Evolutionary conservation across 2,329 filamentous ascomycete genomes (phyloP).

Genomic region (Diaporthe sp.): DNA sequence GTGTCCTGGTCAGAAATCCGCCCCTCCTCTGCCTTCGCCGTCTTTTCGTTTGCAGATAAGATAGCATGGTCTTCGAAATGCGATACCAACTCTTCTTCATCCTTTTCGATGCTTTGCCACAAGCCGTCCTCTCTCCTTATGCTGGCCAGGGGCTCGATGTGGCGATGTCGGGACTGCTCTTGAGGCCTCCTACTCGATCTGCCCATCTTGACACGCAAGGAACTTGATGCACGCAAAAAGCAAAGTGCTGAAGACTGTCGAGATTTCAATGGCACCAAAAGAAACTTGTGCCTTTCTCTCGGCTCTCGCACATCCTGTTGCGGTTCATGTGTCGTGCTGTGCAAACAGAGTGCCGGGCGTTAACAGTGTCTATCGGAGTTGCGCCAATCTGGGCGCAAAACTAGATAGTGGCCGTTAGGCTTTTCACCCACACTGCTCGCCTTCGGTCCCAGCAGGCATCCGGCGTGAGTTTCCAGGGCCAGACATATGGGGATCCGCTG

Average conservation of each 20-base stretch:
- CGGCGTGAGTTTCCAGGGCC: neutral
- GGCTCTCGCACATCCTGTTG: neutral
- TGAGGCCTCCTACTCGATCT: neutral
- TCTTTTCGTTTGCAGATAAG: rapidly evolving
- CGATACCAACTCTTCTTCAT: neutral
- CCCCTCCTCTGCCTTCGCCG: too few species aligned
- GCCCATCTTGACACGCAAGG: neutral
- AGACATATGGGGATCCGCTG: neutral
- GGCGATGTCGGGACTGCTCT: neutral
- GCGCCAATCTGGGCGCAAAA: rapidly evolving
- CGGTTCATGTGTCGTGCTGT: neutral
- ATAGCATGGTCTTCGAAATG: neutral
- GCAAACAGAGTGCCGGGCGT: neutral
- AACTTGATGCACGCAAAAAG: rapidly evolving
- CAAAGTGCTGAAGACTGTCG: too few species aligned
- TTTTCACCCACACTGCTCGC: neutral
- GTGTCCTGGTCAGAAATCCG: too few species aligned
- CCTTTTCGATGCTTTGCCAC: slow-evolving; percentile 26
- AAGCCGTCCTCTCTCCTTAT: neutral
- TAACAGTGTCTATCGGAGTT: neutral
- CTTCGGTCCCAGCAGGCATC: neutral
- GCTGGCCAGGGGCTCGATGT: neutral
- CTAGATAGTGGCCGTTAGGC: neutral
- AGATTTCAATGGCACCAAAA: neutral
- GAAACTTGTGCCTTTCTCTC: rapidly evolving